Conservation (phyloP, 2,329 filamentous ascomycete genomes). For the Colletotrichum lini region DNA sequence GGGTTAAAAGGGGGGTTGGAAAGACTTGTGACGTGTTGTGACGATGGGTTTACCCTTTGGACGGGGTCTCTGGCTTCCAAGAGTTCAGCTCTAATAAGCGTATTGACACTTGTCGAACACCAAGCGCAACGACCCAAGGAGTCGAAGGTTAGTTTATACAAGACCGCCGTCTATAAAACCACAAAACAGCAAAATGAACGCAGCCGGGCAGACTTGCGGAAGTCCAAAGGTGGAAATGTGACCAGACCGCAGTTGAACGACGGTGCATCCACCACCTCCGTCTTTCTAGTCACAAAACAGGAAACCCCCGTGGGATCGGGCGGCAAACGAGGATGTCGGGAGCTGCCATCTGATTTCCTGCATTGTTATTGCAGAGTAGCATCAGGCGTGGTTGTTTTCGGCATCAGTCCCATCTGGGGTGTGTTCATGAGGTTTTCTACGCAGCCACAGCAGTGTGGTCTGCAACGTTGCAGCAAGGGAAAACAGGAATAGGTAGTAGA, state of each 20-base stretch:
- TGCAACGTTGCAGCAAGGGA: constrained; percentile 37
- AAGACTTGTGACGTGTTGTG: constrained; percentile 1
- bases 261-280: constrained; percentile 21
- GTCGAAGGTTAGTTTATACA: no score
- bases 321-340: not conserved
- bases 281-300: no score
- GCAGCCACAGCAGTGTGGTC: not conserved
- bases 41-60: not conserved
- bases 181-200: not conserved
- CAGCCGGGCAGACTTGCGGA: not conserved
- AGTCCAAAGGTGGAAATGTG: not conserved
- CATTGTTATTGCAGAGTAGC: constrained; percentile 30
- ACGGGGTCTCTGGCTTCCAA: not conserved
- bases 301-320: not conserved
- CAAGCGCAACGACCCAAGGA: no score
- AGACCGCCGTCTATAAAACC: not conserved
- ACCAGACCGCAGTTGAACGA: not conserved
- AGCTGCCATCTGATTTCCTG: constrained; percentile 36
- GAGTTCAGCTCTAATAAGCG: not conserved
- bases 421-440: constrained; percentile 24
- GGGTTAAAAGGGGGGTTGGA: not conserved
- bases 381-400: not conserved
- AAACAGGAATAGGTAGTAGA: not conserved
- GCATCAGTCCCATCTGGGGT: not conserved
- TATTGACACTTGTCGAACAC: no score